phyloP scores from a whole-genome alignment of 352 stramenopile species.

The Thalassiosira mediterranea region DNA sequence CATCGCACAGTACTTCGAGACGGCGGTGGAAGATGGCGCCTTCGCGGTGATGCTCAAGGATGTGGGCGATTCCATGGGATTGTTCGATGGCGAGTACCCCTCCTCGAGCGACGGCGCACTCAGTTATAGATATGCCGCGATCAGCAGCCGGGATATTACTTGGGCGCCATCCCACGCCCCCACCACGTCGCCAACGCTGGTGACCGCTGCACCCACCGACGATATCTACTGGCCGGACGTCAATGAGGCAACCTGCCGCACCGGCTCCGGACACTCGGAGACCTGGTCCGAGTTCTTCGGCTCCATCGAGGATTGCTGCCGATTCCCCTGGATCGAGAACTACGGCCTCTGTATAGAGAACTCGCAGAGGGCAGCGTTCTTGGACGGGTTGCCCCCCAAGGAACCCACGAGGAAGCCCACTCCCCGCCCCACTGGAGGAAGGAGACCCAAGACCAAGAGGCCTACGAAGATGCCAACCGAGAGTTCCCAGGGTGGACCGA shows the following conservation, averaged over 20 bases:
- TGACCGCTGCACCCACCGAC: constrained; percentile 1
- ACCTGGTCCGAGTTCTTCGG: constrained; percentile 33
- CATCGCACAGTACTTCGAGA: background rate
- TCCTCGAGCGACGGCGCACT: background rate
- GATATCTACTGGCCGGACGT: constrained; percentile 36
- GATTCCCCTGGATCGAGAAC: constrained; percentile 41
- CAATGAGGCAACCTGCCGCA: constrained; percentile 22
- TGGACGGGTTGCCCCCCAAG: background rate
- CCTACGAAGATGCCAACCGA: constrained; percentile 3
- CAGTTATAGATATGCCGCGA: constrained; percentile 22
- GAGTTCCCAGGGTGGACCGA: background rate
- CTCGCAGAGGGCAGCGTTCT: background rate
- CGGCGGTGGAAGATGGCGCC: background rate
- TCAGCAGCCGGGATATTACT: constrained; percentile 3
- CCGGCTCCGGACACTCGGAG: constrained; percentile 5
- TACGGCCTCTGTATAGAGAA: constrained; percentile 3
- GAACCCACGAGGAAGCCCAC: constrained; percentile 17
- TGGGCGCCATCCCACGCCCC: constrained; percentile 14
- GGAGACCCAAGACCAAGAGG: background rate
- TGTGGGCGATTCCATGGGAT: background rate
- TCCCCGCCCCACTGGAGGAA: constrained; percentile 2
- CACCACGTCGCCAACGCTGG: background rate
- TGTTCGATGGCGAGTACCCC: background rate
- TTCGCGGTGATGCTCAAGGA: background rate
- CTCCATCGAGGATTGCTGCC: constrained; percentile 38